These are phyloP conservation scores for Emericellopsis terricola DNA, from an alignment of 495 filamentous ascomycete genomes.

Conservation along the genomic window DNA sequence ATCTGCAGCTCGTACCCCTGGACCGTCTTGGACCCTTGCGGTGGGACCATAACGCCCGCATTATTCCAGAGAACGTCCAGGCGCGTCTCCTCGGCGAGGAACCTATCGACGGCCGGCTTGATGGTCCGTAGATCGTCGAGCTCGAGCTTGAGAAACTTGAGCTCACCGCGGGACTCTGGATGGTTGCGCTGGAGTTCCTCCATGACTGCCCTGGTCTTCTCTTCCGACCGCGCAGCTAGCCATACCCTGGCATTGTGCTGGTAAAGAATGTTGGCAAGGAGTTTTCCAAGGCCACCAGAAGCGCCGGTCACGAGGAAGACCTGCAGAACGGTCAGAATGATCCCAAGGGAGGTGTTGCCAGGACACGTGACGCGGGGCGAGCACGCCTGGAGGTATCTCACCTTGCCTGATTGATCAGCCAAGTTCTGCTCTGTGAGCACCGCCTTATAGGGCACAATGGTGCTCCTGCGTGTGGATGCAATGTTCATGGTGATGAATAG, in stretches of 20 bases:
- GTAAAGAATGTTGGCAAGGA: slow-evolving; percentile 23
- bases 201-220: slow-evolving; percentile 6
- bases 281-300: slow-evolving; percentile 20
- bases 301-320: slow-evolving; percentile 27
- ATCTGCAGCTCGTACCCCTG: slow-evolving; percentile 19
- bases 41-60: slow-evolving; percentile 21
- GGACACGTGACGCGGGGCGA: no score
- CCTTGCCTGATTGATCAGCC: no score
- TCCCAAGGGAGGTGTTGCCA: no score
- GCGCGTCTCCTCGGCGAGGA: slow-evolving; percentile 18
- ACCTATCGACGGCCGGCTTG: slow-evolving; percentile 21
- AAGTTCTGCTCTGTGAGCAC: no score
- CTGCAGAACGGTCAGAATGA: no score
- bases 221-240: slow-evolving; percentile 21
- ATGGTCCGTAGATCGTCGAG: slow-evolving; percentile 33
- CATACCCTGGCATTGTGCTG: slow-evolving; percentile 21
- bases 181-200: slow-evolving; percentile 2
- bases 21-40: slow-evolving; percentile 2
- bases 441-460: no score
- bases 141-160: slow-evolving; percentile 25
- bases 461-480: no score
- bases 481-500: no score
- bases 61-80: slow-evolving; percentile 39
- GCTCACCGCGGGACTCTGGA: slow-evolving; percentile 9
- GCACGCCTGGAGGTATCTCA: no score